A percentile compares a stretch with the other conserved stretches of the same genome.
phyloP scores from a whole-genome alignment of 1,284 basidiomycete genomes.

The Rhodotorula sp. region DNA sequence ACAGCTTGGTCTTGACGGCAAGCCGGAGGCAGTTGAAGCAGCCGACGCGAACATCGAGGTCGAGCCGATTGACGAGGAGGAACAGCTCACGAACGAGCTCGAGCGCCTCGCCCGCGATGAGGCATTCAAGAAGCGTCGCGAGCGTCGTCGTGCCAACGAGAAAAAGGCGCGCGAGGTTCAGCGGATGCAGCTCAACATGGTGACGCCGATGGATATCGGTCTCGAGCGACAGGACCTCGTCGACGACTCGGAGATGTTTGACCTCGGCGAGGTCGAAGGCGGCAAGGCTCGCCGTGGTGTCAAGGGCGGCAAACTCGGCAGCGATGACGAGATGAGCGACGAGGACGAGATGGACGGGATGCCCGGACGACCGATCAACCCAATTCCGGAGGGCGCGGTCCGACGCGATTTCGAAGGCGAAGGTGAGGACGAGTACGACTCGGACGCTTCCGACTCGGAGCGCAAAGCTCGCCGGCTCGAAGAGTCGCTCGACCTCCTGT shows the following conservation, averaged over 20 bases:
- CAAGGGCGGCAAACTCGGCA: conserved; percentile 23
- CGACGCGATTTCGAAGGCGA: conserved; percentile 45
- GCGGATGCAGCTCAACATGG: conserved; percentile 97
- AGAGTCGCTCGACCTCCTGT: conserved; percentile 80
- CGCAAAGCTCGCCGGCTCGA: conserved; percentile 64
- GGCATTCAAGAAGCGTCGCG: conserved; percentile 70
- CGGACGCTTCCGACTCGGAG: conserved; percentile 53
- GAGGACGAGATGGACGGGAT: conserved; percentile 40
- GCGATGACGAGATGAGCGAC: conserved; percentile 56
- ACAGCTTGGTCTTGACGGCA: conserved; percentile 71
- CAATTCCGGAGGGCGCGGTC: conserved; percentile 48
- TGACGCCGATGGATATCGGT: conserved; percentile 91
- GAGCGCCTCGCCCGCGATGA: conserved; percentile 64
- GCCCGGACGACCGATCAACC: conserved; percentile 48
- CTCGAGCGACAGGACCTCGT: conserved; percentile 63
- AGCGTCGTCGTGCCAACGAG: conserved; percentile 85
- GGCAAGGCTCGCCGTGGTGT: conserved; percentile 52
- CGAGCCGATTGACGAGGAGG: conserved; percentile 79
- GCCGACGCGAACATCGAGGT: conserved; percentile 73
- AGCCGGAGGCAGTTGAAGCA: conserved; percentile 66
- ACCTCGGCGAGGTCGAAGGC: conserved; percentile 66
- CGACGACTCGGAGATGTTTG: conserved; percentile 78
- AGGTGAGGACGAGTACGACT: conserved; percentile 67
- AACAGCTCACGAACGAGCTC: conserved; percentile 76
- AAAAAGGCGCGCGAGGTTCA: conserved; percentile 82